Evolutionary conservation across 495 filamentous ascomycete species (phyloP).

Genomic region (Aspergillus sclerotiicarbonarius): DNA sequence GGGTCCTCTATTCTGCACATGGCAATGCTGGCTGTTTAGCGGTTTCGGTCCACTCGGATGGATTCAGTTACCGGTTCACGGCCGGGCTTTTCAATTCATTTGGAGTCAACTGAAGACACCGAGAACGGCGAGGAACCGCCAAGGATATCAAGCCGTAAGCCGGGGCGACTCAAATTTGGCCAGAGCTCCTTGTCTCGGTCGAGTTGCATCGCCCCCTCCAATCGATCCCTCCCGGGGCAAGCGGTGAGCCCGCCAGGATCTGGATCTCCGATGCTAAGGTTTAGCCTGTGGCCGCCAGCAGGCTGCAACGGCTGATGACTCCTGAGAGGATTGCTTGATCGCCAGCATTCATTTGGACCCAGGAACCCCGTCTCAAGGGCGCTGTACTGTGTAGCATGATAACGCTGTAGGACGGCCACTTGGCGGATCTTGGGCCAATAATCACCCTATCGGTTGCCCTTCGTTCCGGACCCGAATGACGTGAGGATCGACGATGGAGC

Average conservation of each 20-base stretch:
- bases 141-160: neutral
- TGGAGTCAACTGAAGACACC: no score
- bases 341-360: neutral
- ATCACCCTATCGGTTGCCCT: neutral
- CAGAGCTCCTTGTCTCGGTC: neutral
- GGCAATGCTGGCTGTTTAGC: neutral
- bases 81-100: neutral
- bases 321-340: neutral
- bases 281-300: neutral
- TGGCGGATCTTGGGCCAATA: conserved; percentile 1
- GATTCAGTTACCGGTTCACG: neutral
- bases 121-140: neutral
- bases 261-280: neutral
- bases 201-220: neutral
- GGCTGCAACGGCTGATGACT: neutral
- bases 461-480: conserved; percentile 4
- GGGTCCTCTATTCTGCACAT: neutral
- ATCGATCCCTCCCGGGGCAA: neutral
- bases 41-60: neutral
- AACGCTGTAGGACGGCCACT: conserved; percentile 2
- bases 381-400: neutral
- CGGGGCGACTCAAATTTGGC: neutral
- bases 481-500: conserved; percentile 9
- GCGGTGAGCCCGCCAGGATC: neutral
- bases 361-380: neutral